These are phyloP conservation scores for Aspergillus pseudoviridinutans DNA, from an alignment of 2,329 filamentous ascomycete species.

Conservation along the genomic window DNA sequence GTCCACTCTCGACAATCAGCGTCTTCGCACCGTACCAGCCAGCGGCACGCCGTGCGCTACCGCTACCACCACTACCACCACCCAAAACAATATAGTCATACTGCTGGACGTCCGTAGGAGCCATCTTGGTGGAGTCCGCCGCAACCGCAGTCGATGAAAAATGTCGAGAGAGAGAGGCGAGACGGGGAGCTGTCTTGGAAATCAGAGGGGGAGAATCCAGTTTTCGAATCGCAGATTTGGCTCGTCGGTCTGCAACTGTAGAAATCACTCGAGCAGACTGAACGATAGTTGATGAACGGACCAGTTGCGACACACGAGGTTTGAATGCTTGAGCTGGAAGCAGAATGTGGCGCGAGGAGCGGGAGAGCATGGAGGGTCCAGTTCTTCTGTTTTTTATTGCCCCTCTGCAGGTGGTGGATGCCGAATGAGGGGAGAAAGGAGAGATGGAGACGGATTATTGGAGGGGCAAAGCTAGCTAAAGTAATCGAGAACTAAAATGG, in stretches of 20 bases:
- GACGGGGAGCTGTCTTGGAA: slow-evolving; percentile 25
- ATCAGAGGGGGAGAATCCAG: slow-evolving; percentile 22
- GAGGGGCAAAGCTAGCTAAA: neutral
- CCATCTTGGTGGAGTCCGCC: slow-evolving; percentile 37
- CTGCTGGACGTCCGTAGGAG: slow-evolving; percentile 43
- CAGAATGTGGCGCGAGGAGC: slow-evolving; percentile 11
- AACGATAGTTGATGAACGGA: slow-evolving; percentile 2
- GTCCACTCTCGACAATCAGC: slow-evolving; percentile 48
- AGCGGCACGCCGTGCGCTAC: slow-evolving; percentile 46
- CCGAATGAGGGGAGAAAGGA: slow-evolving; percentile 1
- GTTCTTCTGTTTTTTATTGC: neutral
- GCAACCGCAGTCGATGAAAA: slow-evolving; percentile 30
- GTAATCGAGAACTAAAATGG: neutral
- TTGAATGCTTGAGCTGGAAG: slow-evolving; percentile 16
- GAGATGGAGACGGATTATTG: neutral
- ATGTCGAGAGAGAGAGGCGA: slow-evolving; percentile 40
- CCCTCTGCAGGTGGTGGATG: neutral
- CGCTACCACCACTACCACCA: slow-evolving; percentile 51
- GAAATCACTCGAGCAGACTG: slow-evolving; percentile 9
- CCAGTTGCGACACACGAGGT: slow-evolving; percentile 8
- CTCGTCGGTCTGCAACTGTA: slow-evolving; percentile 4
- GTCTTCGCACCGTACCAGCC: slow-evolving; percentile 52
- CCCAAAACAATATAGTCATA: slow-evolving; percentile 56
- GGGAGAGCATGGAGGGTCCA: slow-evolving; percentile 18
- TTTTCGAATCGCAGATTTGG: neutral